Conservation (phyloP, 192 early-diverging fungal genomes). For the Helicostylum pulchrum region DNA sequence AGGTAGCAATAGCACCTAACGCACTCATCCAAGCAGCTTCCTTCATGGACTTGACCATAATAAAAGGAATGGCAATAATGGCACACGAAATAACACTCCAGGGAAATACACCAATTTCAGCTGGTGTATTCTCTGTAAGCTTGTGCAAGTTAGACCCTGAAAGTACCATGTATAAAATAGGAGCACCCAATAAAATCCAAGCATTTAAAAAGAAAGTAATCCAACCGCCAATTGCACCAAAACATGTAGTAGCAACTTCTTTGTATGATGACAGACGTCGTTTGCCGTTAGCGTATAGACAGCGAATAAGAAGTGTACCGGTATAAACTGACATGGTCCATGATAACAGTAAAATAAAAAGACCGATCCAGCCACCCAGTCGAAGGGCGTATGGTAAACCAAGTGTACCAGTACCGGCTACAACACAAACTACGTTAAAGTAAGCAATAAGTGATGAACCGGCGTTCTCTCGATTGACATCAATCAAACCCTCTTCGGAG, state of each 20-base stretch:
- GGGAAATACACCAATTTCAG: slow-evolving; percentile 39
- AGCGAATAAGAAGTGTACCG: slow-evolving; percentile 69
- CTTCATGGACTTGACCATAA: slow-evolving; percentile 73
- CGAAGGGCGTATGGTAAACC: slow-evolving; percentile 80
- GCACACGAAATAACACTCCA: slow-evolving; percentile 68
- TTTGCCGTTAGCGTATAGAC: slow-evolving; percentile 63
- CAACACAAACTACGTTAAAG: slow-evolving; percentile 64
- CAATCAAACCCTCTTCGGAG: slow-evolving; percentile 12
- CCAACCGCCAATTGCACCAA: slow-evolving; percentile 61
- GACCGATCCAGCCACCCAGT: slow-evolving; percentile 74
- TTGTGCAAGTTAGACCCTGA: slow-evolving; percentile 67
- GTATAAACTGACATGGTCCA: slow-evolving; percentile 67
- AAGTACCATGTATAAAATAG: slow-evolving; percentile 71
- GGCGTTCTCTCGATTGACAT: slow-evolving; percentile 17
- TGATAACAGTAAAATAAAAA: slow-evolving; percentile 62
- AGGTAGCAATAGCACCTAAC: slow-evolving; percentile 72
- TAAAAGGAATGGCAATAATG: slow-evolving; percentile 67
- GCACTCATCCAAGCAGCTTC: slow-evolving; percentile 76
- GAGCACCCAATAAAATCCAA: slow-evolving; percentile 69
- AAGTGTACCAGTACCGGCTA: slow-evolving; percentile 80
- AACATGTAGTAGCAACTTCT: slow-evolving; percentile 70
- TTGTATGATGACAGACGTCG: slow-evolving; percentile 57
- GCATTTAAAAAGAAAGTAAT: slow-evolving; percentile 65
- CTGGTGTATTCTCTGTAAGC: slow-evolving; percentile 40
- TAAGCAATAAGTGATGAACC: slow-evolving; percentile 52